A percentile compares a stretch with the other conserved stretches of the same genome.
Evolutionary conservation across 2,329 filamentous ascomycete species (phyloP).

Genomic region (Fusarium udum): DNA sequence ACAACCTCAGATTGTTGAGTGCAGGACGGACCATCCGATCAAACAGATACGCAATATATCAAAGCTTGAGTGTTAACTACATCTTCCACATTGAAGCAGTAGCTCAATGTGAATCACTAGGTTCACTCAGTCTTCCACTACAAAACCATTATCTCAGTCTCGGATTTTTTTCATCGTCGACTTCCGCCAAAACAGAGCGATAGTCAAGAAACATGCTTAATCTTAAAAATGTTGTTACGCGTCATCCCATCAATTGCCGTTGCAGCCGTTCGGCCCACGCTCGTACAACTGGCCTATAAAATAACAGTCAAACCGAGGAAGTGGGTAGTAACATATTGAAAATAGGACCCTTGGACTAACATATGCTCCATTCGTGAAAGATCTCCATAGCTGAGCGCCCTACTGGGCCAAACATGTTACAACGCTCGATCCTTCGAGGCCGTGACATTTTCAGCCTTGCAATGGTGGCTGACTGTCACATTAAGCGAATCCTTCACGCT

Average conservation of each 20-base stretch:
- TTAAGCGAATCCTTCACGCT: not conserved
- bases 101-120: accelerated
- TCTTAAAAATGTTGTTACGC: not conserved
- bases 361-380: not conserved
- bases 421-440: not conserved
- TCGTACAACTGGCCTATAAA: not conserved
- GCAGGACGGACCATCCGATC: too few species aligned
- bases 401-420: not conserved
- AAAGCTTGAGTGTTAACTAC: accelerated
- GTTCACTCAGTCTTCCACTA: accelerated
- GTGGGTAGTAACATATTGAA: not conserved
- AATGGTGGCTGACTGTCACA: not conserved
- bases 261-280: not conserved
- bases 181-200: not conserved
- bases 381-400: not conserved
- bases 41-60: accelerated
- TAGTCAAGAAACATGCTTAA: not conserved
- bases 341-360: not conserved
- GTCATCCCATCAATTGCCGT: not conserved
- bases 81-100: too few species aligned
- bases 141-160: accelerated
- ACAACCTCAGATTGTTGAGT: accelerated
- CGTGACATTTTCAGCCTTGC: not conserved
- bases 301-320: not conserved
- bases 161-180: not conserved